Conservation (phyloP, 2,329 filamentous ascomycete genomes). For the Fusarium nygamai region DNA sequence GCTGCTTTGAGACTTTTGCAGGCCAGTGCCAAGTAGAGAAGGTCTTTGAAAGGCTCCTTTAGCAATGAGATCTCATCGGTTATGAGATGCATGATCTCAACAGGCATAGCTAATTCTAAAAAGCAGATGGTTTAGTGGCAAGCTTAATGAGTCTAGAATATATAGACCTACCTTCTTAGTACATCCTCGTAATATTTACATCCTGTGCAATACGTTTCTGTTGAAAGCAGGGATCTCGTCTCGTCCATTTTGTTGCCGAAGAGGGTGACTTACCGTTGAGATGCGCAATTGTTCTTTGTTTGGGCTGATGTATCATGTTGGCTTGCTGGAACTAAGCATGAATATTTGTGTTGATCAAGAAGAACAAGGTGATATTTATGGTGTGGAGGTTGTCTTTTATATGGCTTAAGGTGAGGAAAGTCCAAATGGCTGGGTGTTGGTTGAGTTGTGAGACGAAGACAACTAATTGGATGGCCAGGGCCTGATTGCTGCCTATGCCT, state of each 20-base stretch:
- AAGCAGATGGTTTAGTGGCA: background rate
- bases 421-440: background rate
- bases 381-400: background rate
- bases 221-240: background rate
- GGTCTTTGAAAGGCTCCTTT: slow-evolving; percentile 2
- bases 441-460: background rate
- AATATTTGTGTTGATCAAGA: background rate
- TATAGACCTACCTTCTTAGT: background rate
- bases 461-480: background rate
- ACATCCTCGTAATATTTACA: background rate
- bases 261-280: background rate
- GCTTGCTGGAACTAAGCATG: background rate
- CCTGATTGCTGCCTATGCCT: background rate
- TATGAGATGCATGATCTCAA: slow-evolving; percentile 20
- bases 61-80: slow-evolving; percentile 11
- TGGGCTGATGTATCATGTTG: background rate
- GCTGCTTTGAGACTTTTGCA: slow-evolving; percentile 7
- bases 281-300: background rate
- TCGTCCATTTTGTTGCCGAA: background rate
- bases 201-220: background rate
- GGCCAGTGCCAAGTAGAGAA: slow-evolving; percentile 10
- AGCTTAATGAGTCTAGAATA: background rate
- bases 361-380: background rate
- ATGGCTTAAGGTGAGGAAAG: background rate
- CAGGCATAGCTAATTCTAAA: slow-evolving; percentile 12